These are phyloP conservation scores for Cyathus striatus DNA, from an alignment of 768 basidiomycete species.

Conservation along the genomic window DNA sequence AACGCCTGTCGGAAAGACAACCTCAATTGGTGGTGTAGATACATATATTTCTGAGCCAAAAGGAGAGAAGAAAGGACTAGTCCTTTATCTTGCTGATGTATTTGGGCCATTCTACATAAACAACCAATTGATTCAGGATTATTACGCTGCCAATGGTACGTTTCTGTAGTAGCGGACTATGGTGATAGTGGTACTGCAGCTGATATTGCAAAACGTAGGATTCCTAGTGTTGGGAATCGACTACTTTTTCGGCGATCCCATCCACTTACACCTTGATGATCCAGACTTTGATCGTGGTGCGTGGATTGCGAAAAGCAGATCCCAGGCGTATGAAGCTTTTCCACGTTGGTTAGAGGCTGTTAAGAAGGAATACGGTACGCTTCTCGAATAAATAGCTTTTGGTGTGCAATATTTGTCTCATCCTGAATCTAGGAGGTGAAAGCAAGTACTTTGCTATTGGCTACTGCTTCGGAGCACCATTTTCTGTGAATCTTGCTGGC, in stretches of 20 bases:
- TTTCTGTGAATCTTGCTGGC: slow-evolving; percentile 26
- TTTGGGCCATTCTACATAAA: slow-evolving; percentile 47
- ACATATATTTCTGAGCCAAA: slow-evolving; percentile 39
- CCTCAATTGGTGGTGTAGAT: slow-evolving; percentile 24
- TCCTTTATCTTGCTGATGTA: slow-evolving; percentile 48
- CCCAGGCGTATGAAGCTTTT: background rate
- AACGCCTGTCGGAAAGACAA: slow-evolving; percentile 27
- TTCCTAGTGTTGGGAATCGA: background rate
- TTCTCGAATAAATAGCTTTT: no score
- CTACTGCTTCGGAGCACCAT: slow-evolving; percentile 37
- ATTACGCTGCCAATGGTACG: slow-evolving; percentile 43
- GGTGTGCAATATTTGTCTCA: no score
- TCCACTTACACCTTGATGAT: background rate
- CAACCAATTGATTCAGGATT: slow-evolving; percentile 46
- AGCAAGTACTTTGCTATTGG: no score
- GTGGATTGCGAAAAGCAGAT: background rate
- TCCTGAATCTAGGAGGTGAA: no score
- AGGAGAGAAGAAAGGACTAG: slow-evolving; percentile 14
- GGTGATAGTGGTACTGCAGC: no score
- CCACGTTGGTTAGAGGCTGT: background rate
- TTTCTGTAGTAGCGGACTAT: no score
- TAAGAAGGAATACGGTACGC: background rate
- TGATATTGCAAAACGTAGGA: no score
- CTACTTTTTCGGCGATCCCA: background rate
- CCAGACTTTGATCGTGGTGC: background rate